Evolutionary conservation across 179 eudicot species (phyloP), one percentile per base, ranked within the genome.

Genomic region (Spergularia azorica): DNA sequence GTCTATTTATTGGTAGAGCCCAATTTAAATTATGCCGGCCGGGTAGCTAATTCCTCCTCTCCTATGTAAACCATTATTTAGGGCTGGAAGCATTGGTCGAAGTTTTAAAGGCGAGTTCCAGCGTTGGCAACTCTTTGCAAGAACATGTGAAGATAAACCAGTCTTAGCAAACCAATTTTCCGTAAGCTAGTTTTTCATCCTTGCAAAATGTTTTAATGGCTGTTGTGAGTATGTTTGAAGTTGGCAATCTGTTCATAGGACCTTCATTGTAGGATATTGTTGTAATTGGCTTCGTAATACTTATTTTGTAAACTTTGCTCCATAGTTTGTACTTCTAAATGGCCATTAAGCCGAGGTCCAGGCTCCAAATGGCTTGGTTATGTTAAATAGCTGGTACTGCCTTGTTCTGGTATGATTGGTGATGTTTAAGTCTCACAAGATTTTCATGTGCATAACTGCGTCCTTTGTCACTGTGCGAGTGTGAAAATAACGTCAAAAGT

Each of bases 81-180:
- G 99, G 79, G 96, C 97, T 74, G 99, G 99, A 82, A 95, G 99
- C 92, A 95, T 95, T 69, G 99, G 97, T 68, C 89, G 99, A 89
- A 93, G 88, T 82, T 93, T 85, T 83, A 95, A 84, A 86, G 99
- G 99, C 56, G 97, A 90, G 84, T 95, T 95, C 86, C 89, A 88
- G 82, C 92, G 97, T 39, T 93, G 90, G 94, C 97, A 95, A 83
- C 85, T 95, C 56, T 95, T 91, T 81, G 95, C 99, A 52, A 74
- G 88, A 78, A 80, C 78, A 74, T 93, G 97, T 86, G 97, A 91
- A 85, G 88, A 88, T 81, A 86, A 91, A 78, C 99, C 99, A 67
- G 89, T 95, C 80, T 80, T 91, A 77, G 97, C 95, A 64, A 93
- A 95, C 86, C 97, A 95, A 67, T 95, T 95, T 84, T 95, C 99